These are phyloP conservation scores for Mycena kentingensis DNA, from an alignment of 768 basidiomycete species.

Conservation along the genomic window DNA sequence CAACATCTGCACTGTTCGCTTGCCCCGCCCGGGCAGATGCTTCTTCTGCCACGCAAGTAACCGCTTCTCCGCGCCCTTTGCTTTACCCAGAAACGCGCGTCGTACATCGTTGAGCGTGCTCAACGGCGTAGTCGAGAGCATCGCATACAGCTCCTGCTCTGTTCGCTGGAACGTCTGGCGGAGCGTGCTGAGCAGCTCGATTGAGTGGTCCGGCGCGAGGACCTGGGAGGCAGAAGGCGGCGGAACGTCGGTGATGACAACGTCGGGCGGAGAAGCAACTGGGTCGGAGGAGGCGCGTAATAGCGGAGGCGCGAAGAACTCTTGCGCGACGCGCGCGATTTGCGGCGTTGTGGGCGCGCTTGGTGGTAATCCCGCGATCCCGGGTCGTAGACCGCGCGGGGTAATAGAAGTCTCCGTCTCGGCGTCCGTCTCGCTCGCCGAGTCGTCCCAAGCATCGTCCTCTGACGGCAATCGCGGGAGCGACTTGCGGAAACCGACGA, in stretches of 20 bases:
- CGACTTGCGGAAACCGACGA: conserved; percentile 42
- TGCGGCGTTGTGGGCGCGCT: conserved; percentile 20
- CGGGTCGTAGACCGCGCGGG: background rate
- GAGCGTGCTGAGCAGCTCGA: conserved; percentile 46
- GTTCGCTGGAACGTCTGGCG: conserved; percentile 58
- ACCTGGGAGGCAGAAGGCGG: conserved; percentile 27
- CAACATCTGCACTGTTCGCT: conserved; percentile 28
- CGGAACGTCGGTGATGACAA: conserved; percentile 14
- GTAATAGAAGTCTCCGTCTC: conserved; percentile 12
- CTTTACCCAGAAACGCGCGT: conserved; percentile 54
- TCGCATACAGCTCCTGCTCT: conserved; percentile 60
- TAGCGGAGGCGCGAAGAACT: conserved; percentile 12
- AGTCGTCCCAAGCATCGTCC: conserved; percentile 52
- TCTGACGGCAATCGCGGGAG: conserved; percentile 61
- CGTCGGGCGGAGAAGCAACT: conserved; percentile 13
- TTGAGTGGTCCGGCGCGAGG: conserved; percentile 2
- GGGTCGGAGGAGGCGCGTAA: conserved; percentile 11
- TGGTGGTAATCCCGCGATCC: conserved; percentile 14
- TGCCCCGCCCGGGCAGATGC: conserved; percentile 43
- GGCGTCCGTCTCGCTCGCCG: conserved; percentile 23
- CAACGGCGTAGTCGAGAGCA: conserved; percentile 50
- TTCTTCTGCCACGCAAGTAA: conserved; percentile 67
- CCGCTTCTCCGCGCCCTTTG: conserved; percentile 54
- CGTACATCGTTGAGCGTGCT: conserved; percentile 63
- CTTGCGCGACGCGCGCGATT: conserved; percentile 12